These are phyloP conservation scores for Cercospora citrullina DNA, from an alignment of 2,329 filamentous ascomycete species.

Conservation along the genomic window DNA sequence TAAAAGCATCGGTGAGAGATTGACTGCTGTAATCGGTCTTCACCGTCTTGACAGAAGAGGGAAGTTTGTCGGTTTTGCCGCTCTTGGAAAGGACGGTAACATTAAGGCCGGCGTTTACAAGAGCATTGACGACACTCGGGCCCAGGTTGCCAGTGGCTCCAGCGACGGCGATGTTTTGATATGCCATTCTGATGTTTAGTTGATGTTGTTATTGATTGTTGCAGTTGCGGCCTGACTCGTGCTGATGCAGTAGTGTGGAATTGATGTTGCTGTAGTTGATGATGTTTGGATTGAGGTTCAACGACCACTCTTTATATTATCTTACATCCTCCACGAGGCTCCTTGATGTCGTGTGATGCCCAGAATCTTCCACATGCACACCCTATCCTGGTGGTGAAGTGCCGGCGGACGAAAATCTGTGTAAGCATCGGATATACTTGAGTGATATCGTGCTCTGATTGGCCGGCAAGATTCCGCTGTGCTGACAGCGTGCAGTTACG, in stretches of 20 bases:
- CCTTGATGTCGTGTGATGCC: neutral
- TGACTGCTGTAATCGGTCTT: slow-evolving; percentile 50
- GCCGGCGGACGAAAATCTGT: neutral
- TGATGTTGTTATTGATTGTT: neutral
- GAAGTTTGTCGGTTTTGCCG: slow-evolving; percentile 45
- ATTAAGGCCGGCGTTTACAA: slow-evolving; percentile 42
- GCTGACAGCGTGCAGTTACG: slow-evolving; percentile 1
- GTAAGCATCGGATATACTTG: neutral
- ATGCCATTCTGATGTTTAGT: slow-evolving; percentile 11
- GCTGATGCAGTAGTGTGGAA: neutral
- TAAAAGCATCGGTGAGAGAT: slow-evolving; percentile 38
- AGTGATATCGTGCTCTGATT: neutral
- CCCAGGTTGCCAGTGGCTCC: slow-evolving; percentile 47
- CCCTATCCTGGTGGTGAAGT: neutral
- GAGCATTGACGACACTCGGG: slow-evolving; percentile 43
- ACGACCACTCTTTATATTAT: neutral
- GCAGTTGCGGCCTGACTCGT: neutral
- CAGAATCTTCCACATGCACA: neutral
- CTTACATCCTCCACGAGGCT: neutral
- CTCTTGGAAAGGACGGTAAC: slow-evolving; percentile 52
- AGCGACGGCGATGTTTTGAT: slow-evolving; percentile 36
- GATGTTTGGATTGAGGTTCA: neutral
- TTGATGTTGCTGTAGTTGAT: neutral
- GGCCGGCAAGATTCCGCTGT: slow-evolving; percentile 7
- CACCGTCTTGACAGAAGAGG: slow-evolving; percentile 42